Percentiles rank a stretch among this genome's conserved stretches.
Evolutionary conservation across 1,284 basidiomycete species (phyloP).

Genomic region (Sphagnurus paluster): DNA sequence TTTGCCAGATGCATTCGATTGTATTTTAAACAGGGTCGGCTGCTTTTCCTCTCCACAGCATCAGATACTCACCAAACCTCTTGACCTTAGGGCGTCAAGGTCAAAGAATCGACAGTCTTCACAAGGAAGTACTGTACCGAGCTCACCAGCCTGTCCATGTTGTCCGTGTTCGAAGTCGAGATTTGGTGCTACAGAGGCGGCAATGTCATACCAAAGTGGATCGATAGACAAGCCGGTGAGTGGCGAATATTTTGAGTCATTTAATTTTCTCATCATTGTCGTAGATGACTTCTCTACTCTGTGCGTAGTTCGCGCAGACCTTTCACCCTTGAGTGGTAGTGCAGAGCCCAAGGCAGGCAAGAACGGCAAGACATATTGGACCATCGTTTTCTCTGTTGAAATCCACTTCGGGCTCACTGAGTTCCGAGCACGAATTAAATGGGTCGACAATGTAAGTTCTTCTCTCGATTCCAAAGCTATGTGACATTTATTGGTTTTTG

Average conservation of each 20-base stretch:
- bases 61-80: constrained; percentile 4
- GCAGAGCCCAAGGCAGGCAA: constrained; percentile 64
- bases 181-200: constrained; percentile 79
- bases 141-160: constrained; percentile 67
- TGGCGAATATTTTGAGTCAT: background rate
- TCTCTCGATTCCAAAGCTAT: background rate
- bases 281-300: constrained; percentile 71
- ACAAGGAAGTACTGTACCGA: constrained; percentile 79
- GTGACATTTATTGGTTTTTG: background rate
- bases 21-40: constrained; percentile 66
- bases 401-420: constrained; percentile 81
- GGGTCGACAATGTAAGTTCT: constrained; percentile 67
- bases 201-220: constrained; percentile 69
- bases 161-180: constrained; percentile 79
- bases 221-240: constrained; percentile 58
- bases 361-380: constrained; percentile 73
- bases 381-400: constrained; percentile 77
- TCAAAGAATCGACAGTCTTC: constrained; percentile 78
- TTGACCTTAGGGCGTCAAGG: constrained; percentile 56
- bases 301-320: constrained; percentile 72
- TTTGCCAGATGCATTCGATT: constrained; percentile 77
- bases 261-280: background rate
- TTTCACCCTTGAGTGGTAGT: constrained; percentile 67
- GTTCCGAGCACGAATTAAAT: constrained; percentile 78
- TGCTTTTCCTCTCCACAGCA: background rate